phyloP scores from a whole-genome alignment of 2,329 filamentous ascomycete genomes.

The Pseudogymnoascus sp. region DNA sequence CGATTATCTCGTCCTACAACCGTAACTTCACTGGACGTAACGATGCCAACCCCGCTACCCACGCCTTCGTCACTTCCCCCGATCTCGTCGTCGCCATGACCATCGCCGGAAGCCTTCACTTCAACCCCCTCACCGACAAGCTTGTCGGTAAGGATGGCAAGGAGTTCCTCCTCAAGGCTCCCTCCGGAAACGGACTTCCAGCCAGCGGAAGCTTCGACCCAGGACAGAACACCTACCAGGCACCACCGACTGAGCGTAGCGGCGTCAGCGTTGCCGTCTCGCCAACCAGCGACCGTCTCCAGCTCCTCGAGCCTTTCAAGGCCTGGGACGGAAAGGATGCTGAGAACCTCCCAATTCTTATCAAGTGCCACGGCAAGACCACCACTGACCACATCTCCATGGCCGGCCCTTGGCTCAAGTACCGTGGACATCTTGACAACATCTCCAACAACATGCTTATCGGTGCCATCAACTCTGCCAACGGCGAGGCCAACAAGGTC shows the following conservation, averaged over 20 bases:
- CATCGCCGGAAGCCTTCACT: slow-evolving; percentile 76
- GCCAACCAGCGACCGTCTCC: slow-evolving; percentile 86
- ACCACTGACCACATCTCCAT: slow-evolving; percentile 97
- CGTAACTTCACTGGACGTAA: slow-evolving; percentile 99
- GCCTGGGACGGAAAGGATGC: slow-evolving; percentile 92
- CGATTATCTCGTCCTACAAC: slow-evolving; percentile 98
- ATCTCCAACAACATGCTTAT: slow-evolving; percentile 99
- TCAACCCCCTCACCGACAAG: slow-evolving; percentile 90
- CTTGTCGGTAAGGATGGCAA: slow-evolving; percentile 95
- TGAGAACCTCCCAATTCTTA: slow-evolving; percentile 76
- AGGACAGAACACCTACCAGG: slow-evolving; percentile 91
- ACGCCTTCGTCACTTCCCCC: slow-evolving; percentile 87
- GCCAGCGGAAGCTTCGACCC: slow-evolving; percentile 70
- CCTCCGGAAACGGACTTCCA: slow-evolving; percentile 76
- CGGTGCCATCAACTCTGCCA: slow-evolving; percentile 91
- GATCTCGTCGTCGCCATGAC: slow-evolving; percentile 83
- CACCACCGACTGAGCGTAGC: slow-evolving; percentile 73
- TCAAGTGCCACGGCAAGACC: slow-evolving; percentile 95
- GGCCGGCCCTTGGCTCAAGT: slow-evolving; percentile 96
- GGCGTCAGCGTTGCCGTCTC: slow-evolving; percentile 73
- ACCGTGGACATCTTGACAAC: slow-evolving; percentile 97
- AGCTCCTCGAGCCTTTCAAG: slow-evolving; percentile 79
- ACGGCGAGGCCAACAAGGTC: slow-evolving; percentile 96
- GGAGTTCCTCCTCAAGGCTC: slow-evolving; percentile 80
- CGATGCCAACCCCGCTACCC: slow-evolving; percentile 89